Conservation (phyloP, 495 filamentous ascomycete genomes). For the Penicillium atrosanguineum region DNA sequence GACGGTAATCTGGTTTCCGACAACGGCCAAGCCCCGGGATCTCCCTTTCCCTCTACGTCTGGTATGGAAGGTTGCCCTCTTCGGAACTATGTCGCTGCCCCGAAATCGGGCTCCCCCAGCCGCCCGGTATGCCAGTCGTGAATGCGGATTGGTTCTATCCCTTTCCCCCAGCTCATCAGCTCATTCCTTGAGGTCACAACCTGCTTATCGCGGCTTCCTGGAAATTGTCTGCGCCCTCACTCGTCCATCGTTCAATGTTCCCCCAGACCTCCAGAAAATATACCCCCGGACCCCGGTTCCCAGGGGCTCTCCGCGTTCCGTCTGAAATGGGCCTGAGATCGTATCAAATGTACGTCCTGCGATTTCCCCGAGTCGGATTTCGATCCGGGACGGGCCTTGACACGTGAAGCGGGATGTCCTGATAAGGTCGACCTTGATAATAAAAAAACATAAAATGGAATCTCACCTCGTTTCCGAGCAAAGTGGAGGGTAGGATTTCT, state of each 20-base stretch:
- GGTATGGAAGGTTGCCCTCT: not conserved
- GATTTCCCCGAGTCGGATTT: not conserved
- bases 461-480: not conserved
- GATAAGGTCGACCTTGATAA: constrained; percentile 29
- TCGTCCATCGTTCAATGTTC: constrained; percentile 1
- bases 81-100: constrained; percentile 8
- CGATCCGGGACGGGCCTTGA: constrained; percentile 5
- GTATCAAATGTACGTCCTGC: not conserved
- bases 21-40: constrained; percentile 35
- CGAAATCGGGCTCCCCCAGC: constrained; percentile 33
- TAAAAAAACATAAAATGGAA: constrained; percentile 32
- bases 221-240: constrained; percentile 9
- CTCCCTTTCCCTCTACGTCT: constrained; percentile 6
- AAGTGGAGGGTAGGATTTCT: constrained; percentile 1
- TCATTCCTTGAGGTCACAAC: constrained; percentile 27
- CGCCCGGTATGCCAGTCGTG: constrained; percentile 12
- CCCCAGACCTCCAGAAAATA: not conserved
- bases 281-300: constrained; percentile 6
- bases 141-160: constrained; percentile 19
- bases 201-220: constrained; percentile 21
- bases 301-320: not conserved
- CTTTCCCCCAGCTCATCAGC: constrained; percentile 19
- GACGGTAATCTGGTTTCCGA: constrained; percentile 20
- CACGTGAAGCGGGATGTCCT: constrained; percentile 26
- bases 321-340: not conserved